Percentiles rank a stretch among this genome's conserved stretches.
Conservation (phyloP, 352 stramenopile species). For the Thalassiosira mediterranea region DNA sequence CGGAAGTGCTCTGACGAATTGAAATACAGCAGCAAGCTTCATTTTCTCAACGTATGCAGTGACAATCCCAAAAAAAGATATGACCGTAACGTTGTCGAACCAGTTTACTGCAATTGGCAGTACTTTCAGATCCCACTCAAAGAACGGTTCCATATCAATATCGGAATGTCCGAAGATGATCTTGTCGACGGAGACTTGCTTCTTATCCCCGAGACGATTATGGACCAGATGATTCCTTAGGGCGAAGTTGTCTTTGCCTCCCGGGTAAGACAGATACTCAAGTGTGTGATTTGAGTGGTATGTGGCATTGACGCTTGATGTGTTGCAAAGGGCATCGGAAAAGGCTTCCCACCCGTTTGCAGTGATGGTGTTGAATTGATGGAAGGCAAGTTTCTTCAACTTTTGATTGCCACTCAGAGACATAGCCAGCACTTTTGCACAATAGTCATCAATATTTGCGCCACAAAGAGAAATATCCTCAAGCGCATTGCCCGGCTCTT, state of each 20-base stretch:
- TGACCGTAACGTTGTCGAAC: slow-evolving; percentile 13
- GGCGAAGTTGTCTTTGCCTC: not conserved
- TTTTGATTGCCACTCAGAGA: not conserved
- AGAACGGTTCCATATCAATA: slow-evolving; percentile 25
- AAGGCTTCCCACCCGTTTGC: not conserved
- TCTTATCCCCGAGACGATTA: not conserved
- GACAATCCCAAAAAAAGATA: not conserved
- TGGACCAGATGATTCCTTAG: not conserved
- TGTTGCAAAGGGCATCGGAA: not conserved
- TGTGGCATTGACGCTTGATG: slow-evolving; percentile 4
- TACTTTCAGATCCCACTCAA: slow-evolving; percentile 28
- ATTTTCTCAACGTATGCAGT: not conserved
- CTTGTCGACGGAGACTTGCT: slow-evolving; percentile 5
- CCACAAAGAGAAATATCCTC: not conserved
- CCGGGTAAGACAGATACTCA: not conserved
- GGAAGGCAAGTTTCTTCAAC: not conserved
- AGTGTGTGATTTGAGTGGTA: slow-evolving; percentile 24
- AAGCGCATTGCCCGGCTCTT: not conserved
- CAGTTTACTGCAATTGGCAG: slow-evolving; percentile 18
- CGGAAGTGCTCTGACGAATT: not conserved
- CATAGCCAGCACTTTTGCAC: not conserved
- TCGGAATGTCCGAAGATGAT: slow-evolving; percentile 15
- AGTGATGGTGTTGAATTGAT: not conserved
- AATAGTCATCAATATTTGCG: not conserved
- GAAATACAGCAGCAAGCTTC: not conserved